These are phyloP conservation scores for Mrakia blollopis DNA, from an alignment of 768 basidiomycete genomes.

Conservation along the genomic window DNA sequence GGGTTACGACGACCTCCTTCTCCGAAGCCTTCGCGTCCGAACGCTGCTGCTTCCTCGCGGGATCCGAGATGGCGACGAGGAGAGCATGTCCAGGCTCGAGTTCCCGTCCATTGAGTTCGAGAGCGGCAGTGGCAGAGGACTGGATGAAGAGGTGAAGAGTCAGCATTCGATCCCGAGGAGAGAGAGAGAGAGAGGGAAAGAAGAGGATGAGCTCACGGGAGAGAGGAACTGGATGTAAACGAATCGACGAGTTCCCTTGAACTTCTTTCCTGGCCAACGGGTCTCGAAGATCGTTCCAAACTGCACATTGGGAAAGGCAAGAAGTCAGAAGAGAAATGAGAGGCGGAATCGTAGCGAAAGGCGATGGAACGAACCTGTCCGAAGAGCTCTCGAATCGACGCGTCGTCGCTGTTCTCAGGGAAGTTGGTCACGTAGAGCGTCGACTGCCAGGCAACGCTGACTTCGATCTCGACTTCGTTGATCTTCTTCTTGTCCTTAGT, in stretches of 20 bases:
- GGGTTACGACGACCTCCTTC: slow-evolving; percentile 80
- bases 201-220: slow-evolving; percentile 55
- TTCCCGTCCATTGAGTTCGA: slow-evolving; percentile 73
- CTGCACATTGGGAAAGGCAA: slow-evolving; percentile 46
- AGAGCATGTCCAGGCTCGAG: slow-evolving; percentile 63
- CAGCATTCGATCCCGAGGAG: neutral
- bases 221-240: slow-evolving; percentile 88
- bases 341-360: neutral
- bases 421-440: slow-evolving; percentile 97
- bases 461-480: slow-evolving; percentile 66
- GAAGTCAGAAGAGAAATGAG: slow-evolving; percentile 15
- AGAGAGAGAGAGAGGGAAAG: slow-evolving; percentile 31
- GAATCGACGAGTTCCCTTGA: slow-evolving; percentile 83
- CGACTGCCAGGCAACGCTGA: slow-evolving; percentile 87
- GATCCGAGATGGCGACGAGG: slow-evolving; percentile 82
- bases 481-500: slow-evolving; percentile 93
- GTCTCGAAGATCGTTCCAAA: slow-evolving; percentile 89
- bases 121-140: slow-evolving; percentile 61
- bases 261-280: slow-evolving; percentile 97
- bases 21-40: slow-evolving; percentile 80
- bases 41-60: slow-evolving; percentile 80
- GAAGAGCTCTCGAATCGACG: slow-evolving; percentile 68
- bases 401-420: slow-evolving; percentile 75
- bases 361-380: slow-evolving; percentile 54
- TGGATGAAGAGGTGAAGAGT: neutral